Evolutionary conservation across 345 rosid species (phyloP).

Genomic region (Citrus reticulata): DNA sequence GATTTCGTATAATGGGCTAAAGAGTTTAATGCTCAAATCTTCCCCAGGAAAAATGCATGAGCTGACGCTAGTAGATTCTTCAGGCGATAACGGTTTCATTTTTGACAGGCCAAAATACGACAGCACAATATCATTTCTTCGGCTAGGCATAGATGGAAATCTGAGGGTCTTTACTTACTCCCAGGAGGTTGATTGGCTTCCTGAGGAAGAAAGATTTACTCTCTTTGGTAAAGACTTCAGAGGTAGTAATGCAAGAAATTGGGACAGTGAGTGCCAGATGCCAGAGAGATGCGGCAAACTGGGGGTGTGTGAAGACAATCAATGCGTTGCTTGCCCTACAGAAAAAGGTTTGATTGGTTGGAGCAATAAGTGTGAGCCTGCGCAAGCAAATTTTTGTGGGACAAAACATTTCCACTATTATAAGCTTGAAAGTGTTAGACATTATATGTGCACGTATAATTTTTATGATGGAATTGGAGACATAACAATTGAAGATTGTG

Average conservation of each 20-base stretch:
- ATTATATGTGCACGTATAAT: conserved; percentile 42
- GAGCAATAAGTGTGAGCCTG: conserved; percentile 32
- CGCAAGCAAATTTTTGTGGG: conserved; percentile 27
- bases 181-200: conserved; percentile 25
- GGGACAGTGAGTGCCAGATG: conserved; percentile 36
- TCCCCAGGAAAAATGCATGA: conserved; percentile 16
- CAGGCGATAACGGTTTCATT: neutral
- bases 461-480: conserved; percentile 27
- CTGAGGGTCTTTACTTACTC: conserved; percentile 38
- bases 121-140: conserved; percentile 32
- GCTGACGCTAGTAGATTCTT: conserved; percentile 8
- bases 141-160: conserved; percentile 50
- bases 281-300: conserved; percentile 43
- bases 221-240: conserved; percentile 26
- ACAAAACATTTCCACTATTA: conserved; percentile 30
- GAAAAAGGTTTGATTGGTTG: conserved; percentile 38
- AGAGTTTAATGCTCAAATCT: conserved; percentile 17
- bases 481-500: conserved; percentile 38
- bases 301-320: conserved; percentile 45
- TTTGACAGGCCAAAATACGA: conserved; percentile 35
- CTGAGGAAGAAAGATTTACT: conserved; percentile 41
- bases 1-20: neutral
- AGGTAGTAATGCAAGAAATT: too few species aligned
- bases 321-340: conserved; percentile 53
- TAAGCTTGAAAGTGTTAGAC: conserved; percentile 49